Percentiles rank a stretch among this genome's conserved stretches.
Conservation (phyloP, 1,284 basidiomycete species). For the Rhodotorula sp. region DNA sequence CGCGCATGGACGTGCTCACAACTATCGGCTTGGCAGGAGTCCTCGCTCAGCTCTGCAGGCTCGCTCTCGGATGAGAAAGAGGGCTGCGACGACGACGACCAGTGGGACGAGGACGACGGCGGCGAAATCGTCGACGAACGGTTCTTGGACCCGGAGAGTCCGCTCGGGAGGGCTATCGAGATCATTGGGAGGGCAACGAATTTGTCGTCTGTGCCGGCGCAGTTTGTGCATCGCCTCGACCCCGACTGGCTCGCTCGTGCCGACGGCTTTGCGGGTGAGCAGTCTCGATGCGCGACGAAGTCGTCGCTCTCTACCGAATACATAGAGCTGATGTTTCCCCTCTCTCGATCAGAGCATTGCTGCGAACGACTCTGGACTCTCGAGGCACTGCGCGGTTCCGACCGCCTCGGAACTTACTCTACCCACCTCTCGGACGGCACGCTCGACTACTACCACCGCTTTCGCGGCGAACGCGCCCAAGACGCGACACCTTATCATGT, state of each 20-base stretch:
- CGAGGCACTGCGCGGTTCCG: not conserved
- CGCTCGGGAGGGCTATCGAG: not conserved
- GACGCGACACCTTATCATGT: not conserved
- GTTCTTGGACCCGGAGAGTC: slow-evolving; percentile 6
- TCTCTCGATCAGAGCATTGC: not conserved
- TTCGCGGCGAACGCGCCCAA: not conserved
- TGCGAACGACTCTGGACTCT: not conserved
- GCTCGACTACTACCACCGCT: not conserved
- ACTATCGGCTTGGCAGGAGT: accelerated
- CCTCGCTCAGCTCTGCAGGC: too few relatives aligned
- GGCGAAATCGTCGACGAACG: slow-evolving; percentile 7
- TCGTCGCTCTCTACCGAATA: too few relatives aligned
- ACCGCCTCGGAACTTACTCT: not conserved
- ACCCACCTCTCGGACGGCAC: not conserved
- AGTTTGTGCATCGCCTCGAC: not conserved
- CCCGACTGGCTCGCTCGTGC: not conserved
- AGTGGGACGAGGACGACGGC: slow-evolving; percentile 8
- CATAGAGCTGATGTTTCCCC: too few relatives aligned
- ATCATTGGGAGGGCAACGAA: not conserved
- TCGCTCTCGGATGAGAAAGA: not conserved
- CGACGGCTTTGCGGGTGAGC: slow-evolving; percentile 3
- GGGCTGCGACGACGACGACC: not conserved
- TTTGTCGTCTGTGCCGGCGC: not conserved
- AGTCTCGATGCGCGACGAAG: not conserved
- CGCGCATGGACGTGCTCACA: not conserved